A percentile compares a stretch with the other conserved stretches of the same genome.
phyloP scores from a whole-genome alignment of 495 filamentous ascomycete genomes.

The Cenococcum geophilum region DNA sequence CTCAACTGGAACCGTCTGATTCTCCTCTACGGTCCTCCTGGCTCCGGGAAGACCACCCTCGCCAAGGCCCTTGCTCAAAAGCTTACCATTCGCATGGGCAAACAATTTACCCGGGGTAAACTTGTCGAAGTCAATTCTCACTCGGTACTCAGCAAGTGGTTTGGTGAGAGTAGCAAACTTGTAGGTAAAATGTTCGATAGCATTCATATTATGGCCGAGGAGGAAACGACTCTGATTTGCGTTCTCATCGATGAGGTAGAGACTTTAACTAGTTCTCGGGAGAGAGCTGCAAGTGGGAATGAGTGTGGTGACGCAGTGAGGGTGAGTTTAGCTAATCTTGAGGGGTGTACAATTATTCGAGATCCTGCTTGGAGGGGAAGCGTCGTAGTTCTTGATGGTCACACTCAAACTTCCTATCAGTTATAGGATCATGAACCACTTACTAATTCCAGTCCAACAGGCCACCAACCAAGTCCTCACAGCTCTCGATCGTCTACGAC shows the following conservation, averaged over 20 bases:
- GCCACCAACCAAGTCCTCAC: slow-evolving; percentile 44
- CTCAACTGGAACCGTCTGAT: slow-evolving; percentile 38
- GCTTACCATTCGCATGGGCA: slow-evolving; percentile 49
- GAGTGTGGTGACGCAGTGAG: slow-evolving; percentile 49
- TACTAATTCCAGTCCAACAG: slow-evolving; percentile 22
- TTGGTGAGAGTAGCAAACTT: slow-evolving; percentile 52
- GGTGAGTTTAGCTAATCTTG: slow-evolving; percentile 27
- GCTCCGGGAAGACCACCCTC: slow-evolving; percentile 48
- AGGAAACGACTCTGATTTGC: slow-evolving; percentile 44
- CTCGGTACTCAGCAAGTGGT: slow-evolving; percentile 49
- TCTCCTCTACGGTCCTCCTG: slow-evolving; percentile 52
- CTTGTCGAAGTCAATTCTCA: slow-evolving; percentile 50
- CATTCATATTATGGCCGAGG: slow-evolving; percentile 43
- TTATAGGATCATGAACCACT: background rate
- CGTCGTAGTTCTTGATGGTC: too few species aligned
- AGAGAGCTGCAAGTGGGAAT: slow-evolving; percentile 39
- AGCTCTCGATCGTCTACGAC: slow-evolving; percentile 34
- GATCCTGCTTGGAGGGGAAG: too few species aligned
- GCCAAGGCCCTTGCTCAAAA: slow-evolving; percentile 50
- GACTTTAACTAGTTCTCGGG: slow-evolving; percentile 45
- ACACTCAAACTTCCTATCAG: too few species aligned
- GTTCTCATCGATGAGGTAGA: slow-evolving; percentile 55
- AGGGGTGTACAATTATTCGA: too few species aligned
- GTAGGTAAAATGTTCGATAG: slow-evolving; percentile 47
- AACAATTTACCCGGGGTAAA: slow-evolving; percentile 41